phyloP scores from a whole-genome alignment of 768 basidiomycete genomes.

The Rhizopogon salebrosus region DNA sequence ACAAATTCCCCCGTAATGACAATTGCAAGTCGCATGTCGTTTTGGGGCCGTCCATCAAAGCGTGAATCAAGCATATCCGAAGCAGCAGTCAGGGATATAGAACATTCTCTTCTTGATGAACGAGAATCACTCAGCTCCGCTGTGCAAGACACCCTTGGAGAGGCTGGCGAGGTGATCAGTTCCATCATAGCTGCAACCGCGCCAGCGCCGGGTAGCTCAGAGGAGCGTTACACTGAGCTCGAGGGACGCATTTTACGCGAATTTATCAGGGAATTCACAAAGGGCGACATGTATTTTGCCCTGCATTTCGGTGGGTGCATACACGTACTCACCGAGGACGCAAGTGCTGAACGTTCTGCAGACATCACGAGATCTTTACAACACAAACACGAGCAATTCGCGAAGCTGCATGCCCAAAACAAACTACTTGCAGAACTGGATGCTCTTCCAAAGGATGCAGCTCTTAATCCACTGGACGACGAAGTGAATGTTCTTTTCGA shows the following conservation, averaged over 20 bases:
- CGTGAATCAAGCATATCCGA: constrained; percentile 27
- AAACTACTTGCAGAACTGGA: constrained; percentile 57
- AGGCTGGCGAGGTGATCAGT: constrained; percentile 49
- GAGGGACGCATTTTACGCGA: constrained; percentile 82
- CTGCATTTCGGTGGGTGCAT: constrained; percentile 68
- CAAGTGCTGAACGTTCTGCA: constrained; percentile 25
- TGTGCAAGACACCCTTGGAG: constrained; percentile 40
- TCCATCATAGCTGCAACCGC: constrained; percentile 57
- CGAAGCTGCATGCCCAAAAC: constrained; percentile 53
- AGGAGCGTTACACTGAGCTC: constrained; percentile 69
- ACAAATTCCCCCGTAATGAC: constrained; percentile 51
- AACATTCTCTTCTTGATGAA: constrained; percentile 11
- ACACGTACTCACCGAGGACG: background rate
- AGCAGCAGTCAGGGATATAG: constrained; percentile 5
- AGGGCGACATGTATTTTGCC: constrained; percentile 88
- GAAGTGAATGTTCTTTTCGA: constrained; percentile 57
- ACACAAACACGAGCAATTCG: constrained; percentile 65
- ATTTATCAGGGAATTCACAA: constrained; percentile 68
- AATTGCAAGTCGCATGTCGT: constrained; percentile 62
- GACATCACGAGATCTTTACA: constrained; percentile 83
- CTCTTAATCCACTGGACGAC: constrained; percentile 21
- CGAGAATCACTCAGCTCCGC: constrained; percentile 30
- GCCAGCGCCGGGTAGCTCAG: constrained; percentile 53
- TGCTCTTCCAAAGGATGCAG: constrained; percentile 35
- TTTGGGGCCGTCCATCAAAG: constrained; percentile 65